These are phyloP conservation scores for Acanthamoeba healyi DNA, from an alignment of 208 protist genomes.

Conservation along the genomic window DNA sequence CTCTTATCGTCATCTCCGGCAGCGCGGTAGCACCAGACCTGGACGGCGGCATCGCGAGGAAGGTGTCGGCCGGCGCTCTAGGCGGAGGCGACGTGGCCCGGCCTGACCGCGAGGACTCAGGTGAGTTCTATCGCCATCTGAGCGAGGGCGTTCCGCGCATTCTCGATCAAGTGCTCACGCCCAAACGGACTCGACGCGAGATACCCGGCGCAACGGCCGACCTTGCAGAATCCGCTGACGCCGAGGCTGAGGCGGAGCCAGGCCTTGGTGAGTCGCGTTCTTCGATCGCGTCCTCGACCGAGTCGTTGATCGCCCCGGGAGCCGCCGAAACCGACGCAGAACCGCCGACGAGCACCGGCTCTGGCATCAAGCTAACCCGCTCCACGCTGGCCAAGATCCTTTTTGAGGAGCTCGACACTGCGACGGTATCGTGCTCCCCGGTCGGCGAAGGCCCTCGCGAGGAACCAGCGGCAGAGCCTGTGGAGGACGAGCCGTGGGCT, in stretches of 20 bases:
- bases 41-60: neutral
- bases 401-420: too few species aligned
- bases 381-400: too few species aligned
- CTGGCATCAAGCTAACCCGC: too few species aligned
- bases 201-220: neutral
- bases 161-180: conserved; percentile 28
- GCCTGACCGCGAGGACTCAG: conserved; percentile 40
- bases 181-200: neutral
- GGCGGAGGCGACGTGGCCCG: neutral
- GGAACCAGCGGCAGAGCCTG: too few species aligned
- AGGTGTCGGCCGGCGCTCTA: neutral
- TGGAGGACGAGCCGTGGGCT: conserved; percentile 22
- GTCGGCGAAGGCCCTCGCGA: too few species aligned
- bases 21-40: neutral
- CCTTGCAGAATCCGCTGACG: neutral
- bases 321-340: too few species aligned
- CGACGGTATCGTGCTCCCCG: too few species aligned
- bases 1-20: neutral
- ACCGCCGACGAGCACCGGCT: too few species aligned
- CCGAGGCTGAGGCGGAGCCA: neutral
- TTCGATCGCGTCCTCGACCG: too few species aligned
- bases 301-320: too few species aligned
- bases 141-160: conserved; percentile 66
- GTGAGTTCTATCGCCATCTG: conserved; percentile 63
- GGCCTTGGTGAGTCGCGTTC: too few species aligned